Percentiles rank a stretch among this genome's conserved stretches.
These are phyloP conservation scores for Ceratocystis papillata DNA, from an alignment of 2,329 filamentous ascomycete species.

Conservation along the genomic window DNA sequence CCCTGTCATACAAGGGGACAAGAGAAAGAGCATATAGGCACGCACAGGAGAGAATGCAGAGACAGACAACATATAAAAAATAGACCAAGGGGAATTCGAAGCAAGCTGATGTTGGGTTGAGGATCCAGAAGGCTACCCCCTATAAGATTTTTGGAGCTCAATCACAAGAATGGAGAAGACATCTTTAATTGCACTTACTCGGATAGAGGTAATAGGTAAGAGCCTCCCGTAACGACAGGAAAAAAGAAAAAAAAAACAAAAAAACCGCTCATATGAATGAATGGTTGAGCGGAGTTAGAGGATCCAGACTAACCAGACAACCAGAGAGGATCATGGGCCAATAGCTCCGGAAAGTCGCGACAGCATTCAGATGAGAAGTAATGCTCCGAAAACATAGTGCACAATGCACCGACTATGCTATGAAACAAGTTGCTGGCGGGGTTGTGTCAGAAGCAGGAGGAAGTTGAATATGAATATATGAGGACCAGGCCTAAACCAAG, in stretches of 20 bases:
- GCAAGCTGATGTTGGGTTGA: not conserved
- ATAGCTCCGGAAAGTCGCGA: not conserved
- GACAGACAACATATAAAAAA: not conserved
- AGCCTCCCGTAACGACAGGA: not conserved
- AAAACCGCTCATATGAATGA: conserved; percentile 2
- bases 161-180: not conserved
- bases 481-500: not conserved
- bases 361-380: not conserved
- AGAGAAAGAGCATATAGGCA: not conserved
- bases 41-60: not conserved
- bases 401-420: not conserved
- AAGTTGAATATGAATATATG: not conserved
- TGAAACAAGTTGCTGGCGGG: not conserved
- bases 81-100: not conserved
- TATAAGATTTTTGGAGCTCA: not conserved
- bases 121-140: not conserved
- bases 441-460: not conserved
- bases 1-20: not conserved
- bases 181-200: not conserved
- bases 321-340: not conserved
- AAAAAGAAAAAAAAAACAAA: not conserved
- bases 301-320: not conserved
- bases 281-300: not conserved
- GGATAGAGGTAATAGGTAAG: not conserved
- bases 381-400: conserved; percentile 2